Percentiles rank a stretch among this genome's conserved stretches.
Evolutionary conservation across 768 basidiomycete species (phyloP).

Genomic region (Lactarius evosmus): DNA sequence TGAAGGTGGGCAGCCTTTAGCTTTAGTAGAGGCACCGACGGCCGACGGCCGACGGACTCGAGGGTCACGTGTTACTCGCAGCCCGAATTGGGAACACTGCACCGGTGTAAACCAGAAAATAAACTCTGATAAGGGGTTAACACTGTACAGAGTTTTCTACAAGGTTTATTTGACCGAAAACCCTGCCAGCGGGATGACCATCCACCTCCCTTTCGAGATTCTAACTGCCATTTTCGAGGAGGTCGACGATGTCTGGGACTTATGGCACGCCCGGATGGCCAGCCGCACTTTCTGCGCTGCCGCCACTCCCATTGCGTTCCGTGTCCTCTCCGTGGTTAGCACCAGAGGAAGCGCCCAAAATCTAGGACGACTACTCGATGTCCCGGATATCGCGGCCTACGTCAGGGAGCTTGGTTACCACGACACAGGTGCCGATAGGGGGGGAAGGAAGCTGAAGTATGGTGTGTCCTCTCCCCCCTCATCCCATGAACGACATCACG

Average conservation of each 20-base stretch:
- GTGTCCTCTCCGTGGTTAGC: neutral
- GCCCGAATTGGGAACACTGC: too few species aligned
- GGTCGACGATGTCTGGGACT: neutral
- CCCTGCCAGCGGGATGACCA: too few species aligned
- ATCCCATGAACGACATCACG: neutral
- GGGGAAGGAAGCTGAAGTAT: neutral
- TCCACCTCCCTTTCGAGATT: neutral
- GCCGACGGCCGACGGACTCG: too few species aligned
- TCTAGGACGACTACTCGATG: neutral
- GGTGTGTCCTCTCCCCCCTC: neutral
- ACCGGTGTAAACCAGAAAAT: too few species aligned
- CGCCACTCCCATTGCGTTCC: slow-evolving; percentile 7
- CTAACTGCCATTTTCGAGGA: neutral
- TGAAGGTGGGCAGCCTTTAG: neutral
- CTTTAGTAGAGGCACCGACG: too few species aligned
- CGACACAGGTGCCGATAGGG: neutral
- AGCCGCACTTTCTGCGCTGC: neutral
- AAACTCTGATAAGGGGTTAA: too few species aligned
- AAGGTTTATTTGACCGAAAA: too few species aligned
- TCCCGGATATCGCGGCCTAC: neutral
- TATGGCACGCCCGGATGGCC: neutral
- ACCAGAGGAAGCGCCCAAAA: neutral
- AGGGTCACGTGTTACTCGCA: too few species aligned
- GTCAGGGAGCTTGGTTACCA: slow-evolving; percentile 2
- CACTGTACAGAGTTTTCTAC: too few species aligned